These are phyloP conservation scores for Dichomitus squalens DNA, from an alignment of 1,284 basidiomycete genomes.

Conservation along the genomic window DNA sequence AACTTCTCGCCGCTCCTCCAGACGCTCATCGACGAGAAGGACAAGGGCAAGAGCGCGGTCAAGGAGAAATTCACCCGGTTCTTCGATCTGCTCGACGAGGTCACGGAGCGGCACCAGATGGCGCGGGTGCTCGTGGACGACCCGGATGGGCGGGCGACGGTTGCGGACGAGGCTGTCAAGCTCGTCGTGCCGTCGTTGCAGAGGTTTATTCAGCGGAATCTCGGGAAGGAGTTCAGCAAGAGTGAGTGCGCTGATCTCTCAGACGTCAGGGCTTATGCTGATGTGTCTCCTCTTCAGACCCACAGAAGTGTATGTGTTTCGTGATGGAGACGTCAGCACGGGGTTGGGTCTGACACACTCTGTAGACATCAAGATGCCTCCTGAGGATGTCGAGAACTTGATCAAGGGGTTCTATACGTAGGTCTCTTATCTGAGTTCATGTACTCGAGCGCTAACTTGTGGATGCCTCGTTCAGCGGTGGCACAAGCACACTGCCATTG, in stretches of 20 bases:
- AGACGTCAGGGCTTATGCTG: slow-evolving; percentile 3
- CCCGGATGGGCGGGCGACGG: slow-evolving; percentile 50
- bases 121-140: slow-evolving; percentile 75
- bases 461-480: not conserved
- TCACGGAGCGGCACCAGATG: slow-evolving; percentile 69
- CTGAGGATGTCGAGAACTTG: slow-evolving; percentile 73
- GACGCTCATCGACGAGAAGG: slow-evolving; percentile 68
- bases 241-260: slow-evolving; percentile 50
- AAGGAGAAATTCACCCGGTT: slow-evolving; percentile 83
- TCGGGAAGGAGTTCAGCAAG: slow-evolving; percentile 81
- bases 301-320: slow-evolving; percentile 70
- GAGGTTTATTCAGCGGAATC: slow-evolving; percentile 71
- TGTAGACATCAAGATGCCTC: slow-evolving; percentile 76
- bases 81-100: slow-evolving; percentile 76
- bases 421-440: slow-evolving; percentile 1
- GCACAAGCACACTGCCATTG: slow-evolving; percentile 8
- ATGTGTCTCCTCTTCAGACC: slow-evolving; percentile 47
- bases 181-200: slow-evolving; percentile 74
- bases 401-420: slow-evolving; percentile 60
- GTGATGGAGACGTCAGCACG: slow-evolving; percentile 1
- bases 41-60: slow-evolving; percentile 59
- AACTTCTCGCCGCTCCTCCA: slow-evolving; percentile 79
- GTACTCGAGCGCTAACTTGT: not conserved
- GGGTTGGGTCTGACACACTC: not conserved
- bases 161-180: slow-evolving; percentile 74